Evolutionary conservation across 2,329 filamentous ascomycete genomes (phyloP).

Genomic region (Polychaeton citri): DNA sequence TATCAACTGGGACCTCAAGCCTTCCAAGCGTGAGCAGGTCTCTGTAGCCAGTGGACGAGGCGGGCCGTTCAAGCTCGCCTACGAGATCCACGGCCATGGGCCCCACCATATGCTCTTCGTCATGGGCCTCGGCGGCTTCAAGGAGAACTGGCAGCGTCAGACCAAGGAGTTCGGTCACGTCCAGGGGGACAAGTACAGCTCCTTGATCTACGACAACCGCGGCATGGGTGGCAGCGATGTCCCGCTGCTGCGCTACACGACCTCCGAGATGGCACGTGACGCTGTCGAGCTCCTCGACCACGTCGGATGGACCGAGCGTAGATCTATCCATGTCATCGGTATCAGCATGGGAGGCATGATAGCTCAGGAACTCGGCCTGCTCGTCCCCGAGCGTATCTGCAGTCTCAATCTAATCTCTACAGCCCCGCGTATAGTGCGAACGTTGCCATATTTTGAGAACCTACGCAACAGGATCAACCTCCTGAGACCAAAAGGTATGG

Average conservation of each 20-base stretch:
- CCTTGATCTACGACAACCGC: constrained; percentile 70
- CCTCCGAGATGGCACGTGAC: constrained; percentile 73
- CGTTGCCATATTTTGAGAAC: constrained; percentile 46
- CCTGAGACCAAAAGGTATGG: constrained; percentile 56
- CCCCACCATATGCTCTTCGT: constrained; percentile 63
- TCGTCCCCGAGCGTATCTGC: constrained; percentile 35
- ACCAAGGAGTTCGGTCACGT: constrained; percentile 70
- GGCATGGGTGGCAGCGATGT: constrained; percentile 72
- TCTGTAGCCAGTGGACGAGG: constrained; percentile 57
- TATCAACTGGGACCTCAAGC: constrained; percentile 55
- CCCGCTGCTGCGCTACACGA: constrained; percentile 65
- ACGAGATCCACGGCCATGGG: constrained; percentile 68
- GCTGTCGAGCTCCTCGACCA: constrained; percentile 55
- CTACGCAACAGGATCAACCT: constrained; percentile 44
- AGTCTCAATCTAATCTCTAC: constrained; percentile 39
- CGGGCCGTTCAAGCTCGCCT: constrained; percentile 62
- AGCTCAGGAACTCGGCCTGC: constrained; percentile 55
- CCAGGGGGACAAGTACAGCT: constrained; percentile 52
- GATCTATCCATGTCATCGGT: constrained; percentile 56
- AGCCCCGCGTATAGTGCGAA: constrained; percentile 34
- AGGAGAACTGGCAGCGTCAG: constrained; percentile 67
- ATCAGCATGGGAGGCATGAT: constrained; percentile 90
- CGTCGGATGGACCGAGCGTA: constrained; percentile 51
- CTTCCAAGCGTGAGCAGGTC: constrained; percentile 46
- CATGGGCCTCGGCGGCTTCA: constrained; percentile 63